Evolutionary conservation across 306 rosid species (phyloP), one percentile per base, ranked within the genome.

Genomic region (Aeschynomene evenia): DNA sequence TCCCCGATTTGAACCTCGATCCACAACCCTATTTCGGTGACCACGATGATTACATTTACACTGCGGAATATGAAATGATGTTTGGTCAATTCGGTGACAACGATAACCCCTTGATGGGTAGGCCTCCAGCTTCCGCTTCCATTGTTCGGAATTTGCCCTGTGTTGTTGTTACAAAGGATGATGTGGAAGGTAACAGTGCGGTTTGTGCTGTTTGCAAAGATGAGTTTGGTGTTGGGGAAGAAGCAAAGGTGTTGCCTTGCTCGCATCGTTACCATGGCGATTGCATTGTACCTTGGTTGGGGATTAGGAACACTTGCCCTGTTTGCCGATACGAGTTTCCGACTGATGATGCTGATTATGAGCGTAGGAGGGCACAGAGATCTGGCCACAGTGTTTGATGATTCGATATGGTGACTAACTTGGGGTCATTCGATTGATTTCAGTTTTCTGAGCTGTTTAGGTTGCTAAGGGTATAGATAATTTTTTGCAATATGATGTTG

Each of bases 181-280:
- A 92, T 43, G 76, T 79, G 20, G 86, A 75, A 1, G 77, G 72
- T 5, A 75, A 84, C 12, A 72, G 75, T 43, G 77, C 81, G 0
- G 50, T 86, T 2, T 92, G 98, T 74, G 89, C 95, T 0, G 89
- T 92, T 73, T 92, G 96, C 67, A 92, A 88, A 77, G 96, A 88
- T 59, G 88, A 82, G 2, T 74, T 92, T 57, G 49, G 2, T 66
- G 71, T 70, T 11, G 91, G 79, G 52, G 96, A 92, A 57, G 15
- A 40, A 15, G 88, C 71, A 0, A 92, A 85, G 83, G 70, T 53
- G 70, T 76, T 92, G 55, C 92, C 96, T 0, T 92, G 98, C 70
- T 70, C 80, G 0, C 98, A 92, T 79, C 78, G 84, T 3, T 92
- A 87, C 57, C 98, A 92, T 63, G 86, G 85, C 2, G 91, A 85